phyloP scores from a whole-genome alignment of 2,329 filamentous ascomycete species.

The Pseudogymnoascus destructans region DNA sequence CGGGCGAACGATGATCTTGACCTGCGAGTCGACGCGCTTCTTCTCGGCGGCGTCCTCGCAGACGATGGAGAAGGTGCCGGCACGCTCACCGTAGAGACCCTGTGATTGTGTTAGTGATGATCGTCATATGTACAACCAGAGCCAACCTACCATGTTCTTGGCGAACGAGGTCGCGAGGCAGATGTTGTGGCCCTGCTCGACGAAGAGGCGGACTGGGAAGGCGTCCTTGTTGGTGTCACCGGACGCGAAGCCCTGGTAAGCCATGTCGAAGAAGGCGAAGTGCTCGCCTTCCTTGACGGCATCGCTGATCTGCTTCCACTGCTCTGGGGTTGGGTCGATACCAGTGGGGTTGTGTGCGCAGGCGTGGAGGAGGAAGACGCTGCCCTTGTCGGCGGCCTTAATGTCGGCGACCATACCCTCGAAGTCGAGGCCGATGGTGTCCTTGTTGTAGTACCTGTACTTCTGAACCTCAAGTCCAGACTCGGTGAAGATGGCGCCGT shows the following conservation, averaged over 20 bases:
- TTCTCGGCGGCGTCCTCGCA: conserved; percentile 77
- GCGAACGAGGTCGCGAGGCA: conserved; percentile 88
- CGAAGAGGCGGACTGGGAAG: conserved; percentile 85
- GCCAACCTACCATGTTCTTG: conserved; percentile 79
- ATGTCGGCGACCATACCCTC: conserved; percentile 85
- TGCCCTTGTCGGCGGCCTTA: conserved; percentile 73
- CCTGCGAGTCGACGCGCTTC: conserved; percentile 89
- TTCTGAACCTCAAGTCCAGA: conserved; percentile 81
- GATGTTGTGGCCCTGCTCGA: conserved; percentile 80
- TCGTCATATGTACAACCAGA: not conserved
- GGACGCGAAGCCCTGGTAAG: conserved; percentile 95
- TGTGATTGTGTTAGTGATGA: conserved; percentile 24
- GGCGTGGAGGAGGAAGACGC: conserved; percentile 86
- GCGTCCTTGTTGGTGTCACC: conserved; percentile 87
- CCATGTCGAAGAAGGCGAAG: conserved; percentile 98
- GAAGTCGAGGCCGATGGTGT: conserved; percentile 96
- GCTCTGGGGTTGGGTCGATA: conserved; percentile 80
- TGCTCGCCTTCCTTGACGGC: conserved; percentile 77
- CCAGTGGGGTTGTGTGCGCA: conserved; percentile 98
- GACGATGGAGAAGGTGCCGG: conserved; percentile 90
- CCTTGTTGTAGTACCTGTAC: conserved; percentile 98
- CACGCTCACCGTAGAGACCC: conserved; percentile 97
- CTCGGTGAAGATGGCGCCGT: conserved; percentile 91
- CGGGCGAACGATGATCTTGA: conserved; percentile 96
- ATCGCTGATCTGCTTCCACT: conserved; percentile 84